Evolutionary conservation across 1,284 basidiomycete species (phyloP).

Genomic region (Mycosarcoma mackinlayi): DNA sequence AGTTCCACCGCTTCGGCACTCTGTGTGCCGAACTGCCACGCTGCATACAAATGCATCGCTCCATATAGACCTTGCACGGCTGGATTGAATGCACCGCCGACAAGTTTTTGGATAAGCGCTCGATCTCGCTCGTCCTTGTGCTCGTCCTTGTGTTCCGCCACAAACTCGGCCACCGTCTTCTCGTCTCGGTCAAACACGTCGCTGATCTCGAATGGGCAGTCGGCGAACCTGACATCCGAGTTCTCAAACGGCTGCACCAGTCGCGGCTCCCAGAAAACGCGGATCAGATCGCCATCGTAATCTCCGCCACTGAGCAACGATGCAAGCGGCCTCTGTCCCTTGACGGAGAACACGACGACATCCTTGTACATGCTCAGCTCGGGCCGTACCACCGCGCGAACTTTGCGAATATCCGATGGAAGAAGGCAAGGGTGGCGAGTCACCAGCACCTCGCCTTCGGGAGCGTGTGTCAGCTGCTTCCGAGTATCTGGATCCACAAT

Average conservation of each 20-base stretch:
- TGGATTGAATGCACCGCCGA: slow-evolving; percentile 21
- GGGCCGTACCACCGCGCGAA: slow-evolving; percentile 46
- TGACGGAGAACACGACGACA: slow-evolving; percentile 59
- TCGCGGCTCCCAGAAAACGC: slow-evolving; percentile 49
- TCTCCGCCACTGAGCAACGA: slow-evolving; percentile 62
- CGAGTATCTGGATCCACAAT: slow-evolving; percentile 43
- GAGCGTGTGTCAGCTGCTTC: slow-evolving; percentile 17
- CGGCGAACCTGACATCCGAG: slow-evolving; percentile 45
- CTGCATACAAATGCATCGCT: slow-evolving; percentile 36
- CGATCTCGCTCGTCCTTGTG: slow-evolving; percentile 24
- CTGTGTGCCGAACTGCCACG: slow-evolving; percentile 31
- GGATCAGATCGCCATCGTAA: slow-evolving; percentile 62
- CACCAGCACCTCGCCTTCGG: slow-evolving; percentile 56
- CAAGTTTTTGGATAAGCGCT: slow-evolving; percentile 20
- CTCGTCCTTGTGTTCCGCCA: slow-evolving; percentile 29
- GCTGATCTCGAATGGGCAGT: slow-evolving; percentile 48
- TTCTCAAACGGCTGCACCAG: slow-evolving; percentile 46
- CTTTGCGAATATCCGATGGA: slow-evolving; percentile 62
- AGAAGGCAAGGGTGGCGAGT: slow-evolving; percentile 59
- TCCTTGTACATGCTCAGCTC: slow-evolving; percentile 49
- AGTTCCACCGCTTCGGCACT: slow-evolving; percentile 31
- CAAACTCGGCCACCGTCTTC: slow-evolving; percentile 26
- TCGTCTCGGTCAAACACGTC: slow-evolving; percentile 52
- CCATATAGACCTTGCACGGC: slow-evolving; percentile 31
- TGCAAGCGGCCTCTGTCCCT: slow-evolving; percentile 50